phyloP scores from a whole-genome alignment of 106 monocot species.

The Iris macrosiphon region DNA sequence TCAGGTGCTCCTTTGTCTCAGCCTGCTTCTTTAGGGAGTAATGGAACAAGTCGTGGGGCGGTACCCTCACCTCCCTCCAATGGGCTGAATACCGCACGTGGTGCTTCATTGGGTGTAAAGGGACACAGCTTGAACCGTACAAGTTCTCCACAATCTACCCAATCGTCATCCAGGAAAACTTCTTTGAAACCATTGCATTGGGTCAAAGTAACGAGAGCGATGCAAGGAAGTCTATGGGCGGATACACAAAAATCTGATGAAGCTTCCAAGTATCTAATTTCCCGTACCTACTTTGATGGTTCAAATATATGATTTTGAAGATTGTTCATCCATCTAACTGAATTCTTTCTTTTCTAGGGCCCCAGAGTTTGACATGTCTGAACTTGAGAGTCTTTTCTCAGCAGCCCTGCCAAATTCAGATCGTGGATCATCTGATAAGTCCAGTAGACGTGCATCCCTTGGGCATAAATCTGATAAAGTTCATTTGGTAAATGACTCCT shows the following conservation, averaged over 20 bases:
- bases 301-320: constrained; percentile 3
- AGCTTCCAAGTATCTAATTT: constrained; percentile 33
- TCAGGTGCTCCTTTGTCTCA: constrained; percentile 3
- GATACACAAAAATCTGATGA: constrained; percentile 81
- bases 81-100: no score
- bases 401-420: constrained; percentile 55
- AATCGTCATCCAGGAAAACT: constrained; percentile 35
- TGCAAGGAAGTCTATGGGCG: constrained; percentile 98
- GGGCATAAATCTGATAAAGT: constrained; percentile 69
- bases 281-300: constrained; percentile 9
- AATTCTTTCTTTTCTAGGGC: constrained; percentile 44
- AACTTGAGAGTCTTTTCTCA: constrained; percentile 92
- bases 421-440: constrained; percentile 36
- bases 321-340: constrained; percentile 4
- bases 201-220: constrained; percentile 95
- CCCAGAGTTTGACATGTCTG: constrained; percentile 95
- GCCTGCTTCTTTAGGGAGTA: constrained; percentile 34
- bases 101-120: constrained; percentile 5
- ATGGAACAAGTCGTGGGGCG: constrained; percentile 9
- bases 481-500: constrained; percentile 54
- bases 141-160: constrained; percentile 16
- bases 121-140: constrained; percentile 14
- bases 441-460: constrained; percentile 38
- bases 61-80: not conserved
- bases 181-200: constrained; percentile 91